Evolutionary conservation across 2,329 filamentous ascomycete genomes (phyloP).

Genomic region (Westerdykella ornata): DNA sequence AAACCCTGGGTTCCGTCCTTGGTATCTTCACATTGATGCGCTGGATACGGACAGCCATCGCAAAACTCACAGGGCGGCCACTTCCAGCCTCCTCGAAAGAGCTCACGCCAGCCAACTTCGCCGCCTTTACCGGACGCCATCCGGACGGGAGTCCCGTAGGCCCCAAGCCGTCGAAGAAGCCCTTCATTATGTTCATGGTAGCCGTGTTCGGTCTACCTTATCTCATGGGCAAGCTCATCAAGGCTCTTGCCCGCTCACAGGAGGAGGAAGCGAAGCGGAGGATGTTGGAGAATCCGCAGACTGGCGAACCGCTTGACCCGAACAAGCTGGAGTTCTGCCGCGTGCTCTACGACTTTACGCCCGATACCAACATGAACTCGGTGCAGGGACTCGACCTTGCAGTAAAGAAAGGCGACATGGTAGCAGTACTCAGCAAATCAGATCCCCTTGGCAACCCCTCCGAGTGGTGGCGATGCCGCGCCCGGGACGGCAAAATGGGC

Average conservation of each 20-base stretch:
- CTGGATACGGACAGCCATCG: slow-evolving; percentile 86
- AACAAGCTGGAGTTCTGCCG: slow-evolving; percentile 95
- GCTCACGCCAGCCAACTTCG: slow-evolving; percentile 85
- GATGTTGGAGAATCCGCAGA: slow-evolving; percentile 46
- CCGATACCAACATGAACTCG: slow-evolving; percentile 54
- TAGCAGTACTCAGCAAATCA: slow-evolving; percentile 85
- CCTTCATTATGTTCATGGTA: slow-evolving; percentile 89
- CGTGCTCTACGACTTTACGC: slow-evolving; percentile 87
- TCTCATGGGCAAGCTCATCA: slow-evolving; percentile 93
- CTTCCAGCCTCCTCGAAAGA: slow-evolving; percentile 79
- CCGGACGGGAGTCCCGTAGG: slow-evolving; percentile 59
- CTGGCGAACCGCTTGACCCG: slow-evolving; percentile 61
- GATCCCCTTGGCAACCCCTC: slow-evolving; percentile 87
- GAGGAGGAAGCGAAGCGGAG: slow-evolving; percentile 70
- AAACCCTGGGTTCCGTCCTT: slow-evolving; percentile 85
- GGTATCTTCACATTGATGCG: slow-evolving; percentile 94
- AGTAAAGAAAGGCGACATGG: slow-evolving; percentile 90
- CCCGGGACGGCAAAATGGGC: slow-evolving; percentile 80
- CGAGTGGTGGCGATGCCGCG: slow-evolving; percentile 95
- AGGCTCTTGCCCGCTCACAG: slow-evolving; percentile 71
- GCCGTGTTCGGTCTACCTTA: slow-evolving; percentile 95
- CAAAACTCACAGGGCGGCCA: slow-evolving; percentile 86
- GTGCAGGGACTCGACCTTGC: slow-evolving; percentile 72
- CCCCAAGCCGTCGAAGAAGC: slow-evolving; percentile 80
- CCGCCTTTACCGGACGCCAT: slow-evolving; percentile 70